These are phyloP conservation scores for Pseudogymnoascus sp. DNA, from an alignment of 2,329 filamentous ascomycete species.

Conservation along the genomic window DNA sequence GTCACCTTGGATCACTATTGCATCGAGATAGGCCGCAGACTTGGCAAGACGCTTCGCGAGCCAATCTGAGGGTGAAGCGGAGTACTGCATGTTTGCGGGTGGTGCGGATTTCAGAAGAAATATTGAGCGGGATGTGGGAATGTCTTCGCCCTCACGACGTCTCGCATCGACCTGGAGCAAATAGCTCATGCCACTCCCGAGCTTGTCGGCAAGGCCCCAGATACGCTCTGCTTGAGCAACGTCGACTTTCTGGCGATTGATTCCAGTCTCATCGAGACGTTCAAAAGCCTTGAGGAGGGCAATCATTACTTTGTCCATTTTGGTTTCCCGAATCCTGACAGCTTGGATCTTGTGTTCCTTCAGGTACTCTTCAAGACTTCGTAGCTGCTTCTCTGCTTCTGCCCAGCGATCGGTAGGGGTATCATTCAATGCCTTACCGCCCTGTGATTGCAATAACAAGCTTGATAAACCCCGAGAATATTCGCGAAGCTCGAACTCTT, in stretches of 20 bases:
- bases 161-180: conserved; percentile 2
- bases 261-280: conserved; percentile 3
- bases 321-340: not conserved
- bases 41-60: not conserved
- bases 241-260: conserved; percentile 4
- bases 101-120: conserved; percentile 12
- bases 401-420: not conserved
- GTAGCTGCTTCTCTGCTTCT: conserved; percentile 8
- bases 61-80: conserved; percentile 8
- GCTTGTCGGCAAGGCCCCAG: conserved; percentile 5
- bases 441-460: not conserved
- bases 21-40: not conserved
- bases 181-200: conserved; percentile 9
- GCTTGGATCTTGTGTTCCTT: conserved; percentile 9
- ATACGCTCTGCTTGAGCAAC: not conserved
- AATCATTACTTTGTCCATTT: conserved; percentile 1
- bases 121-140: conserved; percentile 11
- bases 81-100: not conserved
- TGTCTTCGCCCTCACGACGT: not conserved
- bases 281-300: conserved; percentile 6
- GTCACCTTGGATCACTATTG: not conserved
- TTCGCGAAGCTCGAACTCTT: conserved; percentile 3
- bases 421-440: conserved; percentile 3
- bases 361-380: conserved; percentile 9
- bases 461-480: not conserved